Conservation (phyloP, 2,329 filamentous ascomycete genomes). For the Drechslerella dactyloides region DNA sequence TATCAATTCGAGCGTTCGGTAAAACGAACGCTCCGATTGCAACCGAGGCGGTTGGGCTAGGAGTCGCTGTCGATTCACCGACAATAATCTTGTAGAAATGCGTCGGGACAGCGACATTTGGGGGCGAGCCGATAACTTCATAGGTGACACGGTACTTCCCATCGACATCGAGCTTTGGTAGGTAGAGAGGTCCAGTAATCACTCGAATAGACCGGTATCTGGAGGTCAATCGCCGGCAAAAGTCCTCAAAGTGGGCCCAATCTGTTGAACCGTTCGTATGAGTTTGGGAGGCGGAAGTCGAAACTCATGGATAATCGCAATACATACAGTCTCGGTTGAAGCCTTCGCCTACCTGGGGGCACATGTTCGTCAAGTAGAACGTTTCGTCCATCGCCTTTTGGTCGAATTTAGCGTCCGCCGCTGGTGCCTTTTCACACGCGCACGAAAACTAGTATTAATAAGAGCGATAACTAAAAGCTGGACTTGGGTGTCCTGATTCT, state of each 20-base stretch:
- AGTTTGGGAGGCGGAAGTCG: background rate
- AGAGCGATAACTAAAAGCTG: background rate
- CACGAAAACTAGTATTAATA: background rate
- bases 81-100: conserved; percentile 99
- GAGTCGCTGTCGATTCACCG: conserved; percentile 69
- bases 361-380: conserved; percentile 95
- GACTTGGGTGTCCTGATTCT: background rate
- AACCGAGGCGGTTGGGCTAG: conserved; percentile 68
- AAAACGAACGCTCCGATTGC: conserved; percentile 93
- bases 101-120: conserved; percentile 92
- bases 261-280: conserved; percentile 58
- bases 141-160: conserved; percentile 95
- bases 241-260: conserved; percentile 98
- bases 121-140: conserved; percentile 92
- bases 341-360: conserved; percentile 94
- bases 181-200: conserved; percentile 90
- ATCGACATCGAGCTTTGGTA: conserved; percentile 84
- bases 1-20: conserved; percentile 87
- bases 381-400: conserved; percentile 94
- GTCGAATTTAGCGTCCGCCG: conserved; percentile 94
- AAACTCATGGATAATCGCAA: background rate
- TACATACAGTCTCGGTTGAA: conserved; percentile 86
- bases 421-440: conserved; percentile 68
- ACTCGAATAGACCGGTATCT: conserved; percentile 86
- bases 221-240: conserved; percentile 81